Base-by-base conservation (phyloP, 2,329 filamentous ascomycete genomes). In the Dactylellina haptotyla region DNA sequence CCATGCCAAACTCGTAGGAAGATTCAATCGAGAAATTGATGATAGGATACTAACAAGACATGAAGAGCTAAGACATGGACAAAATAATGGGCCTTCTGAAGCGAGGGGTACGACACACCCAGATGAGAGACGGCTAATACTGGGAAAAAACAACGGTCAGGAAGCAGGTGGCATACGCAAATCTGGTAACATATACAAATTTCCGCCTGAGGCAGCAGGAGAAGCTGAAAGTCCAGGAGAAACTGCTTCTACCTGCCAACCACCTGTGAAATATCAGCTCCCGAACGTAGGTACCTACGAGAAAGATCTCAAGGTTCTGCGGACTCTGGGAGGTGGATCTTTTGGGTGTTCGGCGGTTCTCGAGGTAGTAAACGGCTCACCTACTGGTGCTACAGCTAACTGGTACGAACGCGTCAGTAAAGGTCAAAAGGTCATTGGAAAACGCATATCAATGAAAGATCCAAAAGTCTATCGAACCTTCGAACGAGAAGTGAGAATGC, bases 261-360 rank as follows among this genome's bases (percentile, higher is more conserved):
- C n/a, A 3, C 48, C 48, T 25, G 26, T n/a, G 16, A 39, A 58
- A 18, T 71, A 71, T 45, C 51, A 71, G 26, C 41, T 71, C 3
- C 65, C 65, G 2, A 5, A 12, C 25, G 9, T 16, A 12, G 26
- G 10, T 3, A 8, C 14, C 20, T 65, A 30, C 37, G 1, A 30
- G 8, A 16, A 16, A 10, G 50, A 59, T n/a, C 45, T 65, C 16
- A 14, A 20, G 9, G 37, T 72, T 1, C 4, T 50, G 26, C 51
- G 23, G 12, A 34, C 57, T 34, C 51, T 39, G 1, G 30, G 30
- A 34, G 37, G 51, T 3, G 67, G 67, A 20, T 23, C 39, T 5
- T 72, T 59, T 25, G 67, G 67, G 12, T 45, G 59, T 10, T 65
- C 67, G 2, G 67, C 43, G 5, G 54, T 65, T 4, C 4, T 72